Conservation (phyloP, 2,329 filamentous ascomycete genomes). For the Trichoderma citrinoviride region DNA sequence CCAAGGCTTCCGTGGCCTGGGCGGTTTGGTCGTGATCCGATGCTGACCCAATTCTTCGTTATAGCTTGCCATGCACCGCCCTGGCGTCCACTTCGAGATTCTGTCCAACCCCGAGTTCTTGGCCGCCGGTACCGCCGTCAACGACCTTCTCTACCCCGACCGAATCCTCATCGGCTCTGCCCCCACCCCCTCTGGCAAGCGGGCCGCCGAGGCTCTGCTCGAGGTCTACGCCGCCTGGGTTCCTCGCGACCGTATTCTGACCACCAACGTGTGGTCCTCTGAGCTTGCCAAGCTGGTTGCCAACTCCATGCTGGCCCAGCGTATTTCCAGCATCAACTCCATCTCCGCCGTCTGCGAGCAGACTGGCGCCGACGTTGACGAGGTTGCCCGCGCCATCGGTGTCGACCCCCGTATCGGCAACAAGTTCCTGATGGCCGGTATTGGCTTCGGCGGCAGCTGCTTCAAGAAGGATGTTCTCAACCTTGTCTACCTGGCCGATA, state of each 20-base stretch:
- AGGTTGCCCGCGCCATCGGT: slow-evolving; percentile 66
- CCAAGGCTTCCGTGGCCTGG: neutral
- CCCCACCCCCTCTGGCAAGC: slow-evolving; percentile 56
- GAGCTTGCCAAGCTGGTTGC: slow-evolving; percentile 77
- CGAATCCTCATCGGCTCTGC: slow-evolving; percentile 72
- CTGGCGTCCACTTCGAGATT: slow-evolving; percentile 67
- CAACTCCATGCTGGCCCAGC: slow-evolving; percentile 77
- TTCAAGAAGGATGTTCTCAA: slow-evolving; percentile 79
- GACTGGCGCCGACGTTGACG: slow-evolving; percentile 71
- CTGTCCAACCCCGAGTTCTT: slow-evolving; percentile 81
- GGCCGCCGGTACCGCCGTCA: slow-evolving; percentile 72
- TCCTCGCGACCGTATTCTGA: slow-evolving; percentile 62
- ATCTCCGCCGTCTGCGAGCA: slow-evolving; percentile 77
- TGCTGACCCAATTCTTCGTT: neutral
- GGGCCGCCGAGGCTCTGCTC: slow-evolving; percentile 62
- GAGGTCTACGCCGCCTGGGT: slow-evolving; percentile 71
- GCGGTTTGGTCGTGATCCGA: neutral
- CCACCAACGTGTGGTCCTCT: slow-evolving; percentile 72
- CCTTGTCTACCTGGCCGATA: slow-evolving; percentile 70
- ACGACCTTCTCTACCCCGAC: slow-evolving; percentile 67
- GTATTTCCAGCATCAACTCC: slow-evolving; percentile 78
- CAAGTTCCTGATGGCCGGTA: slow-evolving; percentile 69
- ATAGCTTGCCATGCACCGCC: slow-evolving; percentile 57
- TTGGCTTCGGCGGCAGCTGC: slow-evolving; percentile 78
- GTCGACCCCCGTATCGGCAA: slow-evolving; percentile 69